Percentiles rank a stretch among this genome's conserved stretches.
phyloP scores from a whole-genome alignment of 2,329 filamentous ascomycete species.

The Aspergillus sp. region DNA sequence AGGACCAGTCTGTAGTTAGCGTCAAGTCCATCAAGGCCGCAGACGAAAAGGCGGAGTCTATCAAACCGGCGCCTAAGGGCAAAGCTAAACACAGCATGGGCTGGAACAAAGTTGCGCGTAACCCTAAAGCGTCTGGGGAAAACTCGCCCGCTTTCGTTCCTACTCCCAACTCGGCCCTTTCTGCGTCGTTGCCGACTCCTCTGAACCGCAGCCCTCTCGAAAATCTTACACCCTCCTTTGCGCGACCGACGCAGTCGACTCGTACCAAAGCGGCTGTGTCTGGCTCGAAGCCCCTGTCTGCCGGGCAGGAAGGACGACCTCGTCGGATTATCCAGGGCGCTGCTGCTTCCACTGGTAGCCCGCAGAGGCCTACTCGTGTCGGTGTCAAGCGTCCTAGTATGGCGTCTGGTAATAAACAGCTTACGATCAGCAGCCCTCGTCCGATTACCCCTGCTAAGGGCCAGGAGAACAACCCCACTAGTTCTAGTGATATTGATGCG shows the following conservation, averaged over 20 bases:
- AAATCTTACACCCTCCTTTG: constrained; percentile 9
- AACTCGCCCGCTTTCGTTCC: neutral
- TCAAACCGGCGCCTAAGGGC: constrained; percentile 1
- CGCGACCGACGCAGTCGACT: constrained; percentile 11
- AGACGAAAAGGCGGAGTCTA: constrained; percentile 1
- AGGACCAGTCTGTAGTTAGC: constrained; percentile 1
- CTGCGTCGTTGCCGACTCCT: neutral
- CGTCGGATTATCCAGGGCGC: constrained; percentile 5
- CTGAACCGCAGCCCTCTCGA: neutral
- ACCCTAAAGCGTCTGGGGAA: constrained; percentile 3
- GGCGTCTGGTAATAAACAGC: neutral
- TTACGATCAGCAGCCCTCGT: neutral
- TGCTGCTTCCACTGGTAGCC: constrained; percentile 13
- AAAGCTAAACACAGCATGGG: constrained; percentile 3
- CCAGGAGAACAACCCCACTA: neutral
- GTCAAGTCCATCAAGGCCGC: neutral
- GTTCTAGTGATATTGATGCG: neutral
- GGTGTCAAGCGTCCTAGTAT: neutral
- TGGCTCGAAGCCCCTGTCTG: neutral
- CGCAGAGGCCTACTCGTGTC: constrained; percentile 4
- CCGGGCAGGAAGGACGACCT: constrained; percentile 1
- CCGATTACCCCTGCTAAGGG: neutral
- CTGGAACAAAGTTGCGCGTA: constrained; percentile 8
- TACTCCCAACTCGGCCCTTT: constrained; percentile 1
- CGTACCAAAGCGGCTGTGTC: constrained; percentile 8